phyloP scores from a whole-genome alignment of 495 filamentous ascomycete species.

The Podospora conica region DNA sequence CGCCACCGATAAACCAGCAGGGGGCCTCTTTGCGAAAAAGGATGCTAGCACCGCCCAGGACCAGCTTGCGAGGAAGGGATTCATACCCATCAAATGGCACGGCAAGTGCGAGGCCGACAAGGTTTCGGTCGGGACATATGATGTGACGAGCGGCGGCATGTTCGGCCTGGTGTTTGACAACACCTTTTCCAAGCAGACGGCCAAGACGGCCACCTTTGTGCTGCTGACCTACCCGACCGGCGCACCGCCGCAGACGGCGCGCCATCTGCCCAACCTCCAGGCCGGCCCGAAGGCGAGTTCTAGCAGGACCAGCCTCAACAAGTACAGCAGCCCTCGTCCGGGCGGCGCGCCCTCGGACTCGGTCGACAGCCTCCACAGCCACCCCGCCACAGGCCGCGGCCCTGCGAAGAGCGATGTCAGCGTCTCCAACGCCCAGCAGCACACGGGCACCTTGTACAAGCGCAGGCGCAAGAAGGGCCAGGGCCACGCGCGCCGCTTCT shows the following conservation, averaged over 20 bases:
- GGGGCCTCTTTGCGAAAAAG: conserved; percentile 36
- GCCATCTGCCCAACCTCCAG: conserved; percentile 56
- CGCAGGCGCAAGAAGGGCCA: conserved; percentile 87
- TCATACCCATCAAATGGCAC: conserved; percentile 80
- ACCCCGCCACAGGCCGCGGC: conserved; percentile 21
- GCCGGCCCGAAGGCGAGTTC: conserved; percentile 34
- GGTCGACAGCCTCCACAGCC: conserved; percentile 52
- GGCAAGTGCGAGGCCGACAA: conserved; percentile 96
- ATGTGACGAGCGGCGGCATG: conserved; percentile 83
- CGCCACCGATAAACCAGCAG: conserved; percentile 27
- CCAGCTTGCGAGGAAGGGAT: conserved; percentile 75
- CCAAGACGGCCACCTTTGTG: conserved; percentile 91
- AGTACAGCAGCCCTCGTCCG: conserved; percentile 31
- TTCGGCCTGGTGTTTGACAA: conserved; percentile 98
- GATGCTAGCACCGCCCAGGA: conserved; percentile 64
- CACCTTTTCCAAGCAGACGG: conserved; percentile 92
- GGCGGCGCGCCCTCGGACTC: conserved; percentile 43
- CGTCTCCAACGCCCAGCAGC: conserved; percentile 50
- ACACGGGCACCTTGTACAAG: conserved; percentile 81
- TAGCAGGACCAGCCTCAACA: conserved; percentile 47
- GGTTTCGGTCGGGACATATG: conserved; percentile 84
- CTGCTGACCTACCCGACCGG: conserved; percentile 87
- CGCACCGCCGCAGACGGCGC: conserved; percentile 69
- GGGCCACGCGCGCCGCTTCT: conserved; percentile 87
- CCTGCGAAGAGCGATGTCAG: conserved; percentile 30